A percentile compares a stretch with the other conserved stretches of the same genome.
Conservation (phyloP, 2,329 filamentous ascomycete species). For the Ceratocystis diversiconidia region DNA sequence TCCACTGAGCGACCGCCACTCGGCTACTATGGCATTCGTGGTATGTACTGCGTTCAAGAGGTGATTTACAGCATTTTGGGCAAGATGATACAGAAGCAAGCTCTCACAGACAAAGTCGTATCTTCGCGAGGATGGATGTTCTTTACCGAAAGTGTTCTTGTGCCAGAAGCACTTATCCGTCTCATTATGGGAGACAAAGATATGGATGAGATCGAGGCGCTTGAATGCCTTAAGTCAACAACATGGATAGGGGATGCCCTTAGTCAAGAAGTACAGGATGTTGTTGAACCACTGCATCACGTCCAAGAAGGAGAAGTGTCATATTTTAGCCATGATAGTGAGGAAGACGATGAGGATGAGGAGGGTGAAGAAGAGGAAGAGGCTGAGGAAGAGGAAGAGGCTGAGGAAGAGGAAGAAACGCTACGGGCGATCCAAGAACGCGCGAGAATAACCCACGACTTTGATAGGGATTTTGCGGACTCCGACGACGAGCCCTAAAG, state of each 20-base stretch:
- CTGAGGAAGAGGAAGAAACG: neutral
- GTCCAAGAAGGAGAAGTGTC: conserved; percentile 22
- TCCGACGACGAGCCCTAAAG: conserved; percentile 1
- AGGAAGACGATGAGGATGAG: neutral
- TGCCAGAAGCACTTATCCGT: conserved; percentile 51
- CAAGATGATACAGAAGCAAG: conserved; percentile 43
- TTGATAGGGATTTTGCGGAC: conserved; percentile 4
- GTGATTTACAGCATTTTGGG: conserved; percentile 49
- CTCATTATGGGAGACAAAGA: conserved; percentile 44
- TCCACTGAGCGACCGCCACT: conserved; percentile 44
- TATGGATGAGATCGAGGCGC: conserved; percentile 31
- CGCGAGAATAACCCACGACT: conserved; percentile 6
- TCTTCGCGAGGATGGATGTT: conserved; percentile 50
- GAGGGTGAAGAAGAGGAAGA: neutral
- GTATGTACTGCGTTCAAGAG: conserved; percentile 57
- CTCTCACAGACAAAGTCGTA: conserved; percentile 50
- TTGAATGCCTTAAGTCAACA: conserved; percentile 50
- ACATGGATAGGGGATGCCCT: conserved; percentile 52
- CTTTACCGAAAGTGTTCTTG: conserved; percentile 61
- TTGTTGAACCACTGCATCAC: conserved; percentile 17
- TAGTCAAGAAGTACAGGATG: conserved; percentile 43
- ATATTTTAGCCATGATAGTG: neutral
- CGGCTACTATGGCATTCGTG: conserved; percentile 73
- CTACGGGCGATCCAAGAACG: neutral
- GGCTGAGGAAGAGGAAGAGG: neutral